Evolutionary conservation across 2,329 filamentous ascomycete genomes (phyloP).

Genomic region (Calonectria ilicicola): DNA sequence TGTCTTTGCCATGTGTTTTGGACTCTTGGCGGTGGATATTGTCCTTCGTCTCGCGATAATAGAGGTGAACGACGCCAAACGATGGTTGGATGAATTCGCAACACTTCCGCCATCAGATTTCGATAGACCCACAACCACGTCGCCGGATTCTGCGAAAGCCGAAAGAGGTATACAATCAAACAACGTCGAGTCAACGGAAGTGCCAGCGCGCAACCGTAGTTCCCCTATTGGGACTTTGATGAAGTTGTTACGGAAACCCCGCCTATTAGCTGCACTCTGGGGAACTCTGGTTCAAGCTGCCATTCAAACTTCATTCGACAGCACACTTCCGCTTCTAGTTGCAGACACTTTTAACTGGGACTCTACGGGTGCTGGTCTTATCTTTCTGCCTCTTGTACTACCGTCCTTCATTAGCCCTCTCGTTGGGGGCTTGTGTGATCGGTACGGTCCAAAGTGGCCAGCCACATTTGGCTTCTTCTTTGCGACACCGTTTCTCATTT

Average conservation of each 20-base stretch:
- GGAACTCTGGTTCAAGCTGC: conserved; percentile 49
- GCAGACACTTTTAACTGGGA: conserved; percentile 46
- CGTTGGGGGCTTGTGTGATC: conserved; percentile 46
- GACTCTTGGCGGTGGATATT: conserved; percentile 48
- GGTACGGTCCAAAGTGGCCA: conserved; percentile 51
- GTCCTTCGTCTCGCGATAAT: conserved; percentile 47
- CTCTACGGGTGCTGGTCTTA: conserved; percentile 48
- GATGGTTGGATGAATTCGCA: conserved; percentile 38
- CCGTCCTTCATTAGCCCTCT: conserved; percentile 47
- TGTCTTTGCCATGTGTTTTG: conserved; percentile 52
- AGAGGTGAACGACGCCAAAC: conserved; percentile 47
- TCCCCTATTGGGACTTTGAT: conserved; percentile 40
- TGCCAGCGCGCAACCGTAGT: conserved; percentile 1
- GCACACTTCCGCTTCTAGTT: conserved; percentile 48
- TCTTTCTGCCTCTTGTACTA: conserved; percentile 49
- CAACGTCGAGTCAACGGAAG: conserved; percentile 10
- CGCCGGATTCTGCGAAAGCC: neutral
- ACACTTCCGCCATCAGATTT: neutral
- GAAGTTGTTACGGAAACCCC: conserved; percentile 44
- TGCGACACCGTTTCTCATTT: conserved; percentile 48
- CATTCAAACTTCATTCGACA: conserved; percentile 49
- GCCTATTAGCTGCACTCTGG: conserved; percentile 49
- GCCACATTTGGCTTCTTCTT: conserved; percentile 48
- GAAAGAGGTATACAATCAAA: neutral
- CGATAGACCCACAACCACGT: neutral